Percentiles rank a stretch among this genome's conserved stretches.
phyloP scores from a whole-genome alignment of 2,329 filamentous ascomycete genomes.

The Dissoconium aciculare region DNA sequence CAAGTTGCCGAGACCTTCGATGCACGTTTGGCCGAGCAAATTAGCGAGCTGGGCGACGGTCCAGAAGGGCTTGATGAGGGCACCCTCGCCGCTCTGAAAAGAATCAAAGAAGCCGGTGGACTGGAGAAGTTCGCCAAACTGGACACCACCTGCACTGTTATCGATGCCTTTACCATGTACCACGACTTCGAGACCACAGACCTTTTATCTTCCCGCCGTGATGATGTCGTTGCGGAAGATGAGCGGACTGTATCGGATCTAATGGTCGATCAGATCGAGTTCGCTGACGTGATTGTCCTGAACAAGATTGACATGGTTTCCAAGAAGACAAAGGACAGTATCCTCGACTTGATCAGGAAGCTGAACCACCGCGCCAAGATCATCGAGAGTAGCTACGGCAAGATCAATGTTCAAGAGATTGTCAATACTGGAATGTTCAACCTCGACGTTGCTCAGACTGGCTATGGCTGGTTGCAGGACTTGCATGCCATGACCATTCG shows the following conservation, averaged over 20 bases:
- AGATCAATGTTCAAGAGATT: constrained; percentile 47
- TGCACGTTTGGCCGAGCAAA: constrained; percentile 31
- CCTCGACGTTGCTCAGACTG: constrained; percentile 47
- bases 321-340: constrained; percentile 22
- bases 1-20: constrained; percentile 63
- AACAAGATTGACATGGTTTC: constrained; percentile 54
- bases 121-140: constrained; percentile 50
- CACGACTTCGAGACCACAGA: constrained; percentile 58
- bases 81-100: constrained; percentile 15
- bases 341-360: constrained; percentile 26
- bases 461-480: constrained; percentile 56
- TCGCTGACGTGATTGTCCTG: constrained; percentile 56
- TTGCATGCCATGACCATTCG: constrained; percentile 52
- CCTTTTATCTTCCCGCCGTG: constrained; percentile 48
- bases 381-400: constrained; percentile 44
- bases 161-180: constrained; percentile 59
- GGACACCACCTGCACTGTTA: constrained; percentile 57
- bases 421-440: constrained; percentile 52
- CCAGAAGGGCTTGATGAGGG: constrained; percentile 9
- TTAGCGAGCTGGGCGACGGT: constrained; percentile 20
- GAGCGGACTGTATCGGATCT: constrained; percentile 60
- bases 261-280: constrained; percentile 65
- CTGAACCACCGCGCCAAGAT: constrained; percentile 55
- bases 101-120: constrained; percentile 40
- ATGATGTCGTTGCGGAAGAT: constrained; percentile 48